Percentiles rank a stretch among this genome's conserved stretches.
These are phyloP conservation scores for Bertia moriformis DNA, from an alignment of 2,329 filamentous ascomycete species.

Conservation along the genomic window DNA sequence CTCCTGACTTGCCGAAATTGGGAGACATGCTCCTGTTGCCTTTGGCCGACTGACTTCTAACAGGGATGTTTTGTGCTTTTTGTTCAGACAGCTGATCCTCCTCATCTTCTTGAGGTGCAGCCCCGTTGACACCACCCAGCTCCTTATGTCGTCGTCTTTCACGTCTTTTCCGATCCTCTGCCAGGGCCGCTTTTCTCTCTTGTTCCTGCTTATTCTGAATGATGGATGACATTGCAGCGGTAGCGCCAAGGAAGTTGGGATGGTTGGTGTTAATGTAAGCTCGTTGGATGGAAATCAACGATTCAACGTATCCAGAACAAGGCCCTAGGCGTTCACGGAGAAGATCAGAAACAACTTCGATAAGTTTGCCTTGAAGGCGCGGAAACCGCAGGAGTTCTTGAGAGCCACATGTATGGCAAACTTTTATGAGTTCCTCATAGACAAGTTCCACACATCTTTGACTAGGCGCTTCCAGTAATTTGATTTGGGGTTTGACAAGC, in stretches of 20 bases:
- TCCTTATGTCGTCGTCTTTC: conserved; percentile 76
- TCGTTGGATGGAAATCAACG: conserved; percentile 88
- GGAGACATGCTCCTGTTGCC: conserved; percentile 70
- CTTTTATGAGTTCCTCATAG: conserved; percentile 98
- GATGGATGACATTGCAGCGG: conserved; percentile 92
- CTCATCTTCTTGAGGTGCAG: conserved; percentile 33
- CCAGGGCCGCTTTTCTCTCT: conserved; percentile 62
- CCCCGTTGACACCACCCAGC: conserved; percentile 53
- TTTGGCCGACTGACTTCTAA: conserved; percentile 47
- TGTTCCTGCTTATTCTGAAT: conserved; percentile 90
- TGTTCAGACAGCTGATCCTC: conserved; percentile 31
- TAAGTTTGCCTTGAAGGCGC: conserved; percentile 85
- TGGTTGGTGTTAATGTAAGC: conserved; percentile 99
- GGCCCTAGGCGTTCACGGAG: conserved; percentile 84
- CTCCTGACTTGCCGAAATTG: conserved; percentile 54
- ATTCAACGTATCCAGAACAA: conserved; percentile 82
- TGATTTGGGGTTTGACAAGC: conserved; percentile 95
- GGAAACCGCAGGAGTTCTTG: conserved; percentile 86
- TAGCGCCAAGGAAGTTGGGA: conserved; percentile 92
- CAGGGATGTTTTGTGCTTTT: conserved; percentile 38
- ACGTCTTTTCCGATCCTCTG: conserved; percentile 54
- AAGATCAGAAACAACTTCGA: conserved; percentile 93
- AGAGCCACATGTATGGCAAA: conserved; percentile 94
- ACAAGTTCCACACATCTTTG: conserved; percentile 95
- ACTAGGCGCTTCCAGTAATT: conserved; percentile 83